Conservation (phyloP, 352 stramenopile genomes). For the Globisporangium takayamanum region DNA sequence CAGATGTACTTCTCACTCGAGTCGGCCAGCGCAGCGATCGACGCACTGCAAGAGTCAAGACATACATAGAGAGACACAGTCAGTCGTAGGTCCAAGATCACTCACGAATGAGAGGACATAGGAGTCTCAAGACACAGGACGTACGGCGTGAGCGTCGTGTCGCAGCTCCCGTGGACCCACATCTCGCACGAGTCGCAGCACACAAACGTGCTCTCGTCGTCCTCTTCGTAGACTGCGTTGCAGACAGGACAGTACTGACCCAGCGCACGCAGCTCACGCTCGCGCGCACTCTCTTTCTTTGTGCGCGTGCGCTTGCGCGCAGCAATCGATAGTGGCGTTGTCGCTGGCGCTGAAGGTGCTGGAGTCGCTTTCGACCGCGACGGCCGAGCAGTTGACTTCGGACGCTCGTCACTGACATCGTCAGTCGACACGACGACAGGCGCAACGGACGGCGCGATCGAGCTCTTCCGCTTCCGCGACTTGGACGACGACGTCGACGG, state of each 20-base stretch:
- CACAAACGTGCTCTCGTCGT: slow-evolving; percentile 80
- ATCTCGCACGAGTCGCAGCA: slow-evolving; percentile 88
- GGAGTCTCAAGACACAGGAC: slow-evolving; percentile 9
- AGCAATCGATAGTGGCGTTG: background rate
- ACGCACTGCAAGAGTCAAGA: slow-evolving; percentile 19
- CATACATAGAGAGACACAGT: background rate
- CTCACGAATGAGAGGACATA: background rate
- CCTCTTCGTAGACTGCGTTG: slow-evolving; percentile 80
- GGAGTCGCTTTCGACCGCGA: slow-evolving; percentile 2
- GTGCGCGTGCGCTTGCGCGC: slow-evolving; percentile 36
- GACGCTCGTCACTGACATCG: background rate
- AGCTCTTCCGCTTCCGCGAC: slow-evolving; percentile 23
- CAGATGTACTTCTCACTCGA: slow-evolving; percentile 85
- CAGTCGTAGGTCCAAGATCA: background rate
- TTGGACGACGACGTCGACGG: slow-evolving; percentile 14
- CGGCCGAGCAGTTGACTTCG: background rate
- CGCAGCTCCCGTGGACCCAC: slow-evolving; percentile 78
- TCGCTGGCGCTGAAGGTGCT: background rate
- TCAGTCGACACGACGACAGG: slow-evolving; percentile 2
- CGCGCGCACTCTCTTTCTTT: slow-evolving; percentile 65
- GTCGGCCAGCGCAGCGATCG: slow-evolving; percentile 51
- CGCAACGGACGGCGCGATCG: background rate
- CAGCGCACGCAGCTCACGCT: slow-evolving; percentile 66
- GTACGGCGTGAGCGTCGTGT: slow-evolving; percentile 60
- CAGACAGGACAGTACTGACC: slow-evolving; percentile 86